These are phyloP conservation scores for Cafeteria roenbergensis DNA, from an alignment of 108 stramenopile genomes.

Conservation along the genomic window DNA sequence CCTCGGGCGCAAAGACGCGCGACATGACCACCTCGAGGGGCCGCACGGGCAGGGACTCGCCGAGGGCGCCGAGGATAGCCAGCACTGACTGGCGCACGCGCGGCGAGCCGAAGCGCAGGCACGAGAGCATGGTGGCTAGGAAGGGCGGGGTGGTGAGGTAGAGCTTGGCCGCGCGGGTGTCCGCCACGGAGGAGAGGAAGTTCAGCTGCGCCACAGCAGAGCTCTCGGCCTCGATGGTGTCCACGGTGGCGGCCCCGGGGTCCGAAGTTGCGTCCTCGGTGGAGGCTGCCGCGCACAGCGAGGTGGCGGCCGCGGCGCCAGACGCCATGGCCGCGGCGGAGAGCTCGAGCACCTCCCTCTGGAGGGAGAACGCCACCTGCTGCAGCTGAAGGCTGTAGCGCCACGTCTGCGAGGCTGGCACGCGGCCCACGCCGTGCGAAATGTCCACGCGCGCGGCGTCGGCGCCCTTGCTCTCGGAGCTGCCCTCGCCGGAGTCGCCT, in stretches of 20 bases:
- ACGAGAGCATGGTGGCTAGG: neutral
- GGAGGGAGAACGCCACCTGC: neutral
- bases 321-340: neutral
- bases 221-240: neutral
- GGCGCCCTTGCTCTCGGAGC: no score
- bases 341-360: neutral
- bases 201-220: neutral
- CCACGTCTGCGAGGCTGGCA: neutral
- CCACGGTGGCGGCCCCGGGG: neutral
- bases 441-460: no score
- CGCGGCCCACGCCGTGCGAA: neutral
- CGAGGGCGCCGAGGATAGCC: neutral
- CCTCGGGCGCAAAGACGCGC: neutral
- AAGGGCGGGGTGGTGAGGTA: neutral
- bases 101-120: neutral
- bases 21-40: neutral
- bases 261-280: neutral
- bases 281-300: no score
- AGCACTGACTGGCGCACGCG: neutral
- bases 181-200: neutral
- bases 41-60: neutral
- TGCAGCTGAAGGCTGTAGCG: neutral
- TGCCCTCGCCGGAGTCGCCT: no score
- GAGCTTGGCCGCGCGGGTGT: neutral
- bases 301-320: no score